Conservation (phyloP, 257 asterid genomes). For the Plectranthus barbatus region DNA sequence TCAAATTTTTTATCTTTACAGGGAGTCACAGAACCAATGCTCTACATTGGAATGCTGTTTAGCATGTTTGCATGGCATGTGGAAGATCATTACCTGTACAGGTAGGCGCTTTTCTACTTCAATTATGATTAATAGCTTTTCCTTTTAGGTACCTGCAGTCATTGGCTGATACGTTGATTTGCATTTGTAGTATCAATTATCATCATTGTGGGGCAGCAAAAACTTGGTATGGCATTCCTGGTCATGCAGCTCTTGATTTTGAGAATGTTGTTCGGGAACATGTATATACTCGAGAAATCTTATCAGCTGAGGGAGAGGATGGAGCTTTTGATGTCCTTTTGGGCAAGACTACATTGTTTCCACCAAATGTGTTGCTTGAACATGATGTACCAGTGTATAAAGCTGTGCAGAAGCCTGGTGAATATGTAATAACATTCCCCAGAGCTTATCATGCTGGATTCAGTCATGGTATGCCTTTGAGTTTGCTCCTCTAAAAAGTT, state of each 20-base stretch:
- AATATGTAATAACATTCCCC: conserved; percentile 82
- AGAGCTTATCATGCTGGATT: conserved; percentile 98
- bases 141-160: not conserved
- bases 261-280: conserved; percentile 78
- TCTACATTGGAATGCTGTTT: conserved; percentile 93
- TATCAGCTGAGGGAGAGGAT: conserved; percentile 82
- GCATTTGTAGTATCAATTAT: conserved; percentile 66
- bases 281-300: conserved; percentile 64
- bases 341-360: conserved; percentile 94
- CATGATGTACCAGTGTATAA: conserved; percentile 81
- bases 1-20: conserved; percentile 27
- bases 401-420: conserved; percentile 97
- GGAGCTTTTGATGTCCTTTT: conserved; percentile 93
- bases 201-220: conserved; percentile 99
- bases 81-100: conserved; percentile 95
- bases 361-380: conserved; percentile 73
- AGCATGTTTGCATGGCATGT: conserved; percentile 99
- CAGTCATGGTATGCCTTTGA: conserved; percentile 71
- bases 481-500: not conserved
- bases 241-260: conserved; percentile 79
- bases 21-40: conserved; percentile 99
- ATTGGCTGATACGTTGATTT: conserved; percentile 14
- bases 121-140: not conserved
- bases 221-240: conserved; percentile 98
- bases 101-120: conserved; percentile 31